Percentiles rank a stretch among this genome's conserved stretches.
phyloP scores from a whole-genome alignment of 495 filamentous ascomycete species.

The Ramalina intermedia region DNA sequence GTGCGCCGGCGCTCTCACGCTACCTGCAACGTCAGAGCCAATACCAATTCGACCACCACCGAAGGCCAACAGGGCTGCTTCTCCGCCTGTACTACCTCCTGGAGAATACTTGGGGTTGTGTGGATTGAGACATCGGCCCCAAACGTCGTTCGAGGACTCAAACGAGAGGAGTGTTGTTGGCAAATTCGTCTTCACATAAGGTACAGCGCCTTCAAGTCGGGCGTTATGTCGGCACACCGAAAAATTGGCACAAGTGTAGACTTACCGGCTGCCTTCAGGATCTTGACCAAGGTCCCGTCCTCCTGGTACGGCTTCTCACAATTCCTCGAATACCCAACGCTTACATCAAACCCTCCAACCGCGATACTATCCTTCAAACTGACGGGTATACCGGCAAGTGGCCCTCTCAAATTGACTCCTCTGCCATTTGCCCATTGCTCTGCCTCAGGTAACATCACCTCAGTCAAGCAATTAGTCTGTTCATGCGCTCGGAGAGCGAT shows the following conservation, averaged over 20 bases:
- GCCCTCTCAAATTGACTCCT: conserved; percentile 58
- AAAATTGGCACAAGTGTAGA: neutral
- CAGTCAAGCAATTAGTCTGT: conserved; percentile 84
- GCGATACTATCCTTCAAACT: conserved; percentile 79
- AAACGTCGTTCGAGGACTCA: conserved; percentile 82
- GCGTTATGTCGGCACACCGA: neutral
- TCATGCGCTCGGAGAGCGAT: conserved; percentile 71
- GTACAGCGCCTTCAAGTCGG: conserved; percentile 41
- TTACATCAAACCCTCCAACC: conserved; percentile 75
- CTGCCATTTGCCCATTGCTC: conserved; percentile 59
- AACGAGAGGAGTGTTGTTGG: conserved; percentile 86
- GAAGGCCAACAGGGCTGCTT: conserved; percentile 69
- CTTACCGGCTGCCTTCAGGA: conserved; percentile 75
- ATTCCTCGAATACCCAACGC: conserved; percentile 65
- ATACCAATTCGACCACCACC: conserved; percentile 86
- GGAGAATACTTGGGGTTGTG: conserved; percentile 74
- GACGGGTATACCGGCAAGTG: conserved; percentile 79
- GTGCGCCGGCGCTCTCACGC: conserved; percentile 77
- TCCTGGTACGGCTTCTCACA: conserved; percentile 46
- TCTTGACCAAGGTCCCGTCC: conserved; percentile 60
- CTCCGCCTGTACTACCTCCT: conserved; percentile 84
- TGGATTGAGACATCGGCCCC: conserved; percentile 72
- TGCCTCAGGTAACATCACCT: conserved; percentile 69
- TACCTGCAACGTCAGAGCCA: conserved; percentile 88
- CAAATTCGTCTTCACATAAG: conserved; percentile 92